These are phyloP conservation scores for Hygrophoropsis aurantiaca DNA, from an alignment of 768 basidiomycete species.

Conservation along the genomic window DNA sequence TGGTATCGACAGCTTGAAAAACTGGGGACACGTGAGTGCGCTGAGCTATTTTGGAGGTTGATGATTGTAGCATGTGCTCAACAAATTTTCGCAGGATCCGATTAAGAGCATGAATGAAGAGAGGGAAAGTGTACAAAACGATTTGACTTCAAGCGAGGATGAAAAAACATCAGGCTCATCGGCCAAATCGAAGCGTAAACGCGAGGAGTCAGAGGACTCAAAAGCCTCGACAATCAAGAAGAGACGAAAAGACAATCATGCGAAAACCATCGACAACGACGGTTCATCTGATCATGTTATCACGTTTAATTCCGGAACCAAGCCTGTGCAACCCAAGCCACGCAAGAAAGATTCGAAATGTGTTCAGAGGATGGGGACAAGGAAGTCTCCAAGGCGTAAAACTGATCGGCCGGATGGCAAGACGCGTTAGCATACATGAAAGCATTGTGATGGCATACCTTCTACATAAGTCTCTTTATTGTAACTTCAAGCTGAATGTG, in stretches of 20 bases:
- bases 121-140: slow-evolving; percentile 3
- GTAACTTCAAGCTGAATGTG: no score
- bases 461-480: no score
- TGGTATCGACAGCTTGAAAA: slow-evolving; percentile 21
- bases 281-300: not conserved
- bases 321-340: not conserved
- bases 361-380: not conserved
- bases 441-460: no score
- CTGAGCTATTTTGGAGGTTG: not conserved
- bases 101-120: slow-evolving; percentile 23
- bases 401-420: no score
- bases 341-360: not conserved
- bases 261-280: not conserved
- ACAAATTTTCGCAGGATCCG: slow-evolving; percentile 20
- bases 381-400: not conserved
- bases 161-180: not conserved
- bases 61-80: not conserved
- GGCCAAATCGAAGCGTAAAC: slow-evolving; percentile 12
- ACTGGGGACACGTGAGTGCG: slow-evolving; percentile 34
- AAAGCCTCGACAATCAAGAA: not conserved
- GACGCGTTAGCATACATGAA: no score
- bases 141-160: not conserved
- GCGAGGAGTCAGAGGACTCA: slow-evolving; percentile 3
- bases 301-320: not conserved
- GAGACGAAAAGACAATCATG: not conserved